Conservation (phyloP, 371 early-diverging fungal species). For the Mortierella sp. region DNA sequence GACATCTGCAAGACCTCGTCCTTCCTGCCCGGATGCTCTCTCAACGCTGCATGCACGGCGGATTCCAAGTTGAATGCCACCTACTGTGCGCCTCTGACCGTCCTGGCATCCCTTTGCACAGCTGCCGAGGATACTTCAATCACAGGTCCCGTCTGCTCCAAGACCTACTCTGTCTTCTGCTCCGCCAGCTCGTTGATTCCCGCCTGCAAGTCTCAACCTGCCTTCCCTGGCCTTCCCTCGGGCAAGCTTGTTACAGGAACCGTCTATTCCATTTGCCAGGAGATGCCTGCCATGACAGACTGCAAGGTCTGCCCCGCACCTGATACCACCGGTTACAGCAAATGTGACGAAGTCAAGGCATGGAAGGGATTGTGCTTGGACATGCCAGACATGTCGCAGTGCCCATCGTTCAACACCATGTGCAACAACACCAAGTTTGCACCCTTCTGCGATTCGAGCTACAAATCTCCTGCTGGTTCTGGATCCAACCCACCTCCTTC, state of each 20-base stretch:
- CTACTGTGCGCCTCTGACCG: slow-evolving; percentile 41
- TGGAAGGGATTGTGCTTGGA: slow-evolving; percentile 49
- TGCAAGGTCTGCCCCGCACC: slow-evolving; percentile 52
- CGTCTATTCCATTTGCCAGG: slow-evolving; percentile 50
- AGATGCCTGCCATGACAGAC: slow-evolving; percentile 42
- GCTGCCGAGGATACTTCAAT: slow-evolving; percentile 31
- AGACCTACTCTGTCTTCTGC: slow-evolving; percentile 42
- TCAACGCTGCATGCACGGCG: slow-evolving; percentile 42
- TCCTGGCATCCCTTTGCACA: slow-evolving; percentile 48
- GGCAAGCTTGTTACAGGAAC: slow-evolving; percentile 46
- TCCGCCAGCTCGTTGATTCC: slow-evolving; percentile 38
- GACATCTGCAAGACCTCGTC: slow-evolving; percentile 42
- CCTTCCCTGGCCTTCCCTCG: slow-evolving; percentile 50
- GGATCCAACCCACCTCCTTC: slow-evolving; percentile 3
- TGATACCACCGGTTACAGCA: slow-evolving; percentile 50
- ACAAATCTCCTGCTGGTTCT: slow-evolving; percentile 20
- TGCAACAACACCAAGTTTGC: slow-evolving; percentile 45
- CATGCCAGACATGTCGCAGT: slow-evolving; percentile 53
- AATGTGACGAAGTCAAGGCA: slow-evolving; percentile 48
- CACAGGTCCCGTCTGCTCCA: slow-evolving; percentile 34
- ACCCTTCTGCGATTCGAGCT: slow-evolving; percentile 38
- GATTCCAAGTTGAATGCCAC: slow-evolving; percentile 30
- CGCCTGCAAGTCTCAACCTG: slow-evolving; percentile 36
- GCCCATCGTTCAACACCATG: slow-evolving; percentile 48
- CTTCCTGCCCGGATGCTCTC: slow-evolving; percentile 55